Conservation (phyloP, 805 yeast genomes). For the Lachancea sp. region DNA sequence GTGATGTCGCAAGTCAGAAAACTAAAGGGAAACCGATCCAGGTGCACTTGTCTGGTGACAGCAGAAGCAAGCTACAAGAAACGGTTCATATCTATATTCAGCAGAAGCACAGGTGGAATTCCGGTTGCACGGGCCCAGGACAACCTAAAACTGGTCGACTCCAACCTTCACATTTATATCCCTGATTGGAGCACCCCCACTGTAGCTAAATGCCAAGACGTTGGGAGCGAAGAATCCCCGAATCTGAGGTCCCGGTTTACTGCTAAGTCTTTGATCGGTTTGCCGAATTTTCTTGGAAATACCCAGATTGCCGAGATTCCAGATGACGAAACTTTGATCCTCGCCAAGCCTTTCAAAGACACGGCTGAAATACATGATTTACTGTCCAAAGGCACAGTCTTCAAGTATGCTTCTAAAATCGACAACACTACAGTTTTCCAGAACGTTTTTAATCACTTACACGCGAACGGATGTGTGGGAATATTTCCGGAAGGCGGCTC, state of each 20-base stretch:
- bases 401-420: conserved; percentile 70
- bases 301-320: conserved; percentile 59
- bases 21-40: conserved; percentile 39
- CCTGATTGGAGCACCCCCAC: conserved; percentile 46
- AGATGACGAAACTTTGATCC: conserved; percentile 62
- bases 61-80: conserved; percentile 70
- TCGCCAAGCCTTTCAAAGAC: conserved; percentile 63
- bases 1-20: conserved; percentile 69
- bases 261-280: conserved; percentile 58
- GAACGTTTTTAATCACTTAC: conserved; percentile 73
- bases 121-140: conserved; percentile 93
- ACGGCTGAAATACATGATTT: conserved; percentile 38
- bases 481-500: conserved; percentile 98
- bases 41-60: conserved; percentile 71
- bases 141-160: conserved; percentile 53
- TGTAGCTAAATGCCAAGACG: conserved; percentile 48
- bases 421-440: conserved; percentile 80
- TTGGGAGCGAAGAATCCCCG: conserved; percentile 39
- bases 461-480: conserved; percentile 74
- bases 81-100: conserved; percentile 64
- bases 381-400: conserved; percentile 53
- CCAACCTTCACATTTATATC: conserved; percentile 53
- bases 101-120: conserved; percentile 67
- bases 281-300: conserved; percentile 74
- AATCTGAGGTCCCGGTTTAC: conserved; percentile 56